Conservation (phyloP, 1,284 basidiomycete species). For the Neolentinus lepideus region DNA sequence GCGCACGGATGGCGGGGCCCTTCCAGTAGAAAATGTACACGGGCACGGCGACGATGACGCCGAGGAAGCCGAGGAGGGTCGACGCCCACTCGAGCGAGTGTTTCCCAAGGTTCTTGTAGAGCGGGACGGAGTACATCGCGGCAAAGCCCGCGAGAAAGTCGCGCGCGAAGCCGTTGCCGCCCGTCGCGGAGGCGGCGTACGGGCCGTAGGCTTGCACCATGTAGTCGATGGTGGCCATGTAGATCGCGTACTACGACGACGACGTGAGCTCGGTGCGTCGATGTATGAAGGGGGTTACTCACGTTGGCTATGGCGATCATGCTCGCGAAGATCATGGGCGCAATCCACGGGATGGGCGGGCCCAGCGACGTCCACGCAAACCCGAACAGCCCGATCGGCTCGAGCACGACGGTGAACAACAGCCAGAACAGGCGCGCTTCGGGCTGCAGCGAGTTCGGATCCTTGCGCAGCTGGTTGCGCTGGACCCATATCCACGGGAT, state of each 20-base stretch:
- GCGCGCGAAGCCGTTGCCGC: slow-evolving; percentile 13
- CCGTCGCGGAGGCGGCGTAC: slow-evolving; percentile 13
- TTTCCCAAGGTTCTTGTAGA: slow-evolving; percentile 6
- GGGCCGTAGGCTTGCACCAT: slow-evolving; percentile 13
- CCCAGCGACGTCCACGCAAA: slow-evolving; percentile 14
- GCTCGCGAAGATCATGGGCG: slow-evolving; percentile 12
- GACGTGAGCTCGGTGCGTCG: not conserved
- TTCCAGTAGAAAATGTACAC: slow-evolving; percentile 32
- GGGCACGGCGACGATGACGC: slow-evolving; percentile 26
- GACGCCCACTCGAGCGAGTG: slow-evolving; percentile 24
- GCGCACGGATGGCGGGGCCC: slow-evolving; percentile 24
- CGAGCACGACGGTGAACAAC: slow-evolving; percentile 11
- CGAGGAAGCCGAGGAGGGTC: slow-evolving; percentile 28
- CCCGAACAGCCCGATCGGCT: slow-evolving; percentile 13
- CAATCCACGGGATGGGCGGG: slow-evolving; percentile 13
- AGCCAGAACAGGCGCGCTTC: slow-evolving; percentile 13
- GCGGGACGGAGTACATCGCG: slow-evolving; percentile 13
- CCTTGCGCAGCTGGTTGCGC: slow-evolving; percentile 5
- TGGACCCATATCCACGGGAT: slow-evolving; percentile 12
- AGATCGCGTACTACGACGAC: slow-evolving; percentile 9
- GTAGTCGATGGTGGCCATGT: slow-evolving; percentile 16
- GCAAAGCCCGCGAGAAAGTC: slow-evolving; percentile 14
- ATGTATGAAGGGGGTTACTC: not conserved
- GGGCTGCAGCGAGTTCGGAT: slow-evolving; percentile 10
- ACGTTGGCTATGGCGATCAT: slow-evolving; percentile 13